Evolutionary conservation across 768 basidiomycete species (phyloP).

Genomic region (Boletus sp.): DNA sequence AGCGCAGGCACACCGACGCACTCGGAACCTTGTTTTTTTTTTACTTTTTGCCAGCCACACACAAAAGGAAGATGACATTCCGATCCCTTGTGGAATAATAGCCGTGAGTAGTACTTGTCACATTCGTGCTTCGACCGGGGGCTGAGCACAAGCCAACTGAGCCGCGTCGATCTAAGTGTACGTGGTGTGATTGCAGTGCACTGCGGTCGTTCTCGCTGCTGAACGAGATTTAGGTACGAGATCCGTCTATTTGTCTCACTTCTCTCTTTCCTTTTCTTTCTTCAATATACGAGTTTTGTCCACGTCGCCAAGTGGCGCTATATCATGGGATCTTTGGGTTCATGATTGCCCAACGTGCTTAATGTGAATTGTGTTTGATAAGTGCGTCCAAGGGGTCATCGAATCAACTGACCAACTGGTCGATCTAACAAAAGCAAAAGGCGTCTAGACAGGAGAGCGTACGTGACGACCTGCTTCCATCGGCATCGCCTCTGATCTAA

Average conservation of each 20-base stretch:
- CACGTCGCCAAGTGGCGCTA: too few relatives aligned
- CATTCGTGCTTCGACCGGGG: too few relatives aligned
- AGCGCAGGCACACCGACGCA: conserved; percentile 21
- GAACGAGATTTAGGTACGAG: conserved; percentile 20
- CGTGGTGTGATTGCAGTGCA: conserved; percentile 1
- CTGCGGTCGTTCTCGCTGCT: neutral
- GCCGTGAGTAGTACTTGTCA: neutral
- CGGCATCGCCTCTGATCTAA: neutral
- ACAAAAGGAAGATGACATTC: neutral
- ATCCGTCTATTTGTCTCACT: neutral
- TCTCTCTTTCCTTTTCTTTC: neutral
- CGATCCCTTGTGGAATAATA: conserved; percentile 6
- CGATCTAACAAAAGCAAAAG: conserved; percentile 3
- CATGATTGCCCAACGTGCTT: too few relatives aligned
- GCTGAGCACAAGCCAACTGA: too few relatives aligned
- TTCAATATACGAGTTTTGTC: too few relatives aligned
- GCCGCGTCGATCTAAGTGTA: conserved; percentile 9
- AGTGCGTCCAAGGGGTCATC: neutral
- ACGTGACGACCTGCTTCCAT: neutral
- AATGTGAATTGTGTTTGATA: too few relatives aligned
- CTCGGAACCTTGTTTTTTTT: conserved; percentile 30
- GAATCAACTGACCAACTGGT: conserved; percentile 1
- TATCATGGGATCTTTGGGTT: too few relatives aligned
- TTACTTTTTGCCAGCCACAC: conserved; percentile 1
- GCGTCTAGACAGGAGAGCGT: conserved; percentile 9